Conservation (phyloP, 192 early-diverging fungal genomes). For the Rhizoclosmatium sp. region DNA sequence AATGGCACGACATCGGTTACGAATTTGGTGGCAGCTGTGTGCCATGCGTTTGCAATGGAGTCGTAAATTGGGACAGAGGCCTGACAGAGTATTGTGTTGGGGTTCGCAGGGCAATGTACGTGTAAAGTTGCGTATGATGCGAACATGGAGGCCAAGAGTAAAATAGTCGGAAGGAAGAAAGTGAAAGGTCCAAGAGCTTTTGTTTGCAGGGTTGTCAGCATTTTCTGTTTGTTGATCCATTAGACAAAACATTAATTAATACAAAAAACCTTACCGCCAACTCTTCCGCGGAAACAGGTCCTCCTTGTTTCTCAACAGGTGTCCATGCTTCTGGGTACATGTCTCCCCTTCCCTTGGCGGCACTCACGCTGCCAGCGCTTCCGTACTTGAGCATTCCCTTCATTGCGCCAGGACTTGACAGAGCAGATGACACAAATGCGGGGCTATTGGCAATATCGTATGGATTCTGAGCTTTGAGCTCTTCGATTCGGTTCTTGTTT, state of each 20-base stretch:
- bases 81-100: conserved; percentile 16
- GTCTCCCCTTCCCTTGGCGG: conserved; percentile 4
- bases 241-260: neutral
- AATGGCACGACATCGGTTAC: conserved; percentile 42
- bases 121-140: conserved; percentile 40
- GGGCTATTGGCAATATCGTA: conserved; percentile 1
- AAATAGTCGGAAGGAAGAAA: conserved; percentile 1
- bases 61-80: conserved; percentile 35
- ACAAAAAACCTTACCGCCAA: conserved; percentile 33
- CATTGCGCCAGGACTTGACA: conserved; percentile 5
- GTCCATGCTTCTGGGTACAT: conserved; percentile 30
- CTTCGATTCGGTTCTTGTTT: neutral
- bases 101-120: conserved; percentile 30
- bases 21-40: conserved; percentile 40
- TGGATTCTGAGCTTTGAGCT: conserved; percentile 5
- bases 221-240: conserved; percentile 1
- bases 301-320: conserved; percentile 21
- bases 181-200: conserved; percentile 5
- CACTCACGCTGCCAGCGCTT: neutral
- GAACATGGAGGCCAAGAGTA: conserved; percentile 11
- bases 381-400: neutral
- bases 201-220: conserved; percentile 23
- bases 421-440: neutral
- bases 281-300: conserved; percentile 20
- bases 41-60: conserved; percentile 33